phyloP scores from a whole-genome alignment of 495 filamentous ascomycete species.

The Emericellopsis terricola region DNA sequence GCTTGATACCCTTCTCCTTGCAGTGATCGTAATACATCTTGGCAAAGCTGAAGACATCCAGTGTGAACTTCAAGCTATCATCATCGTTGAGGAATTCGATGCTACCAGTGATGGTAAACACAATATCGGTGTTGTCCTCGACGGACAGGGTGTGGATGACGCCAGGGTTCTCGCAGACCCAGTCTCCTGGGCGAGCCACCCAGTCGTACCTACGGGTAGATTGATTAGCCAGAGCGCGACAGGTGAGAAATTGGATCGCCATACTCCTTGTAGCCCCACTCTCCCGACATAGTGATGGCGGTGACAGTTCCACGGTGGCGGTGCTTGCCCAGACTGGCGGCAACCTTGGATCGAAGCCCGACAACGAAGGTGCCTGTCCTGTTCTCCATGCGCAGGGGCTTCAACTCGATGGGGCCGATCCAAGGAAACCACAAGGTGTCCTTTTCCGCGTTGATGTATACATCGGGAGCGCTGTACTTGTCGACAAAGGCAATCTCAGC shows the following conservation, averaged over 20 bases:
- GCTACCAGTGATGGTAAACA: constrained; percentile 3
- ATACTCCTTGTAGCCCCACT: constrained; percentile 3
- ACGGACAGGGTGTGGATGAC: constrained; percentile 2
- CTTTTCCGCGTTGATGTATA: constrained; percentile 2
- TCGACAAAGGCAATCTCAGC: constrained; percentile 2
- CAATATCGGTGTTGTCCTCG: constrained; percentile 3
- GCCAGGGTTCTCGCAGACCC: constrained; percentile 2
- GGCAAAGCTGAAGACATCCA: constrained; percentile 3
- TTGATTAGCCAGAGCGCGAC: constrained; percentile 1
- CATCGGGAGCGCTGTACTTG: constrained; percentile 2
- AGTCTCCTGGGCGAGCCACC: constrained; percentile 2
- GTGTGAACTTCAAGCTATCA: constrained; percentile 3
- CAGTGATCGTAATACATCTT: constrained; percentile 3
- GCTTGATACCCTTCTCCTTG: constrained; percentile 3
- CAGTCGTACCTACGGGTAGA: constrained; percentile 2
- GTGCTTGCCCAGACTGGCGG: constrained; percentile 2
- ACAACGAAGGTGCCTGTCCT: constrained; percentile 3
- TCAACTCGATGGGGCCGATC: constrained; percentile 3
- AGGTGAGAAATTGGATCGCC: constrained; percentile 1
- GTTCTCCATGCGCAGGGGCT: constrained; percentile 3
- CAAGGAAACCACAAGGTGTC: constrained; percentile 2
- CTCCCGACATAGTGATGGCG: constrained; percentile 2
- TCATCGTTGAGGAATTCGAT: constrained; percentile 3
- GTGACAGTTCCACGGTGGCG: constrained; percentile 3
- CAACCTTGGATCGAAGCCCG: constrained; percentile 1